Conservation (phyloP, 2,329 filamentous ascomycete species). For the Epichloe aotearoae region DNA sequence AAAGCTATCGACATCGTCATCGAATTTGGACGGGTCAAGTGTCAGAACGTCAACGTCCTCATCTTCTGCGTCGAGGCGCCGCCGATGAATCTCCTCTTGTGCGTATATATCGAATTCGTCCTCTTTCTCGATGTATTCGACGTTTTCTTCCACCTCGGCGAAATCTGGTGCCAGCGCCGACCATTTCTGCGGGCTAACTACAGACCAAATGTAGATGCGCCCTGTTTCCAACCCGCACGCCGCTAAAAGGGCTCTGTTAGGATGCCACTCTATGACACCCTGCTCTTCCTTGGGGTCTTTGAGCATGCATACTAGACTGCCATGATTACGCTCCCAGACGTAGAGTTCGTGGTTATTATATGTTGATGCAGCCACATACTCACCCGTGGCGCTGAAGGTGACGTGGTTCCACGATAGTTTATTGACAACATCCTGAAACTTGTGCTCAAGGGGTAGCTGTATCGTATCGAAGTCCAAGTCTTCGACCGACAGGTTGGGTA, state of each 20-base stretch:
- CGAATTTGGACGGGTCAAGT: constrained; percentile 51
- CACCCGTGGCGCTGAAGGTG: constrained; percentile 83
- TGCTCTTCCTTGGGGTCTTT: constrained; percentile 96
- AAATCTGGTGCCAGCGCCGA: constrained; percentile 94
- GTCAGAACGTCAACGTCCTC: constrained; percentile 87
- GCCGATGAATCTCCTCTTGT: constrained; percentile 84
- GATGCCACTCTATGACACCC: constrained; percentile 95
- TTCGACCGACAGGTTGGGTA: constrained; percentile 60
- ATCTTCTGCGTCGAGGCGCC: constrained; percentile 80
- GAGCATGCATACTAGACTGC: constrained; percentile 89
- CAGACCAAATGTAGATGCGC: constrained; percentile 90
- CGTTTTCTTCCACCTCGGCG: constrained; percentile 93
- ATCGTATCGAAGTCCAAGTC: constrained; percentile 75
- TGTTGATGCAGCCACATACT: constrained; percentile 92
- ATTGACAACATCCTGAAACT: constrained; percentile 96
- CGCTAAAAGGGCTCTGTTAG: constrained; percentile 70
- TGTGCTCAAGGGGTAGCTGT: constrained; percentile 85
- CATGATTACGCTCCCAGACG: constrained; percentile 90
- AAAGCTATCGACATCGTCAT: constrained; percentile 53
- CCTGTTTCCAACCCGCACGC: constrained; percentile 89
- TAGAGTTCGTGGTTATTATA: constrained; percentile 99
- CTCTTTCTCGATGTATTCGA: constrained; percentile 88
- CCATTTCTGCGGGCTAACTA: constrained; percentile 91
- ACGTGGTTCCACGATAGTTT: constrained; percentile 93
- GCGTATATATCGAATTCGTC: constrained; percentile 98